Conservation (phyloP, 1,284 basidiomycete genomes). For the Sporisorium graminicola region DNA sequence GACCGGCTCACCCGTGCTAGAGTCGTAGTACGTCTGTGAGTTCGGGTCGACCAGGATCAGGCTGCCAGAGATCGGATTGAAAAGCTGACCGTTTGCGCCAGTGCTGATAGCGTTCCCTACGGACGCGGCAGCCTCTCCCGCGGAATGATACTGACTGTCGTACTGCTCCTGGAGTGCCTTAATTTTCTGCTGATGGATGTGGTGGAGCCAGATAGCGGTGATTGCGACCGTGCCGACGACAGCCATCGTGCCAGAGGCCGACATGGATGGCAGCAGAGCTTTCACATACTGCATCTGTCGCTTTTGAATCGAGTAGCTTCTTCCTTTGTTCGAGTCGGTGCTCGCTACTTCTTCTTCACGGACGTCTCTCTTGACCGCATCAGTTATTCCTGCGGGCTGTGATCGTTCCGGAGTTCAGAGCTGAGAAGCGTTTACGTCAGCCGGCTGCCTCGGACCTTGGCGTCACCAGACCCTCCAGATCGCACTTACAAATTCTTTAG, state of each 20-base stretch:
- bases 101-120: conserved; percentile 42
- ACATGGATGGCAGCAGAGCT: conserved; percentile 17
- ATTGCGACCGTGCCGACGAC: conserved; percentile 14
- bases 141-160: conserved; percentile 24
- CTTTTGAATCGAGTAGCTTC: conserved; percentile 10
- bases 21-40: conserved; percentile 34
- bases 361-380: conserved; percentile 9
- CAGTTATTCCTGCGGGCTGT: neutral
- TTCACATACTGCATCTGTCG: neutral
- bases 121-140: conserved; percentile 30
- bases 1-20: conserved; percentile 35
- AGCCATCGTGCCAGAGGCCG: neutral
- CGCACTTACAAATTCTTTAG: neutral
- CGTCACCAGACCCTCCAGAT: neutral
- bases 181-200: conserved; percentile 27
- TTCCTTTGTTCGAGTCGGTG: neutral
- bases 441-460: neutral
- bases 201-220: conserved; percentile 26
- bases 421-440: neutral
- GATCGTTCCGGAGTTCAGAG: neutral
- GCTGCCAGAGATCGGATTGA: conserved; percentile 42
- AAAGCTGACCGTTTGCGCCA: conserved; percentile 37
- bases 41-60: conserved; percentile 33
- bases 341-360: neutral
- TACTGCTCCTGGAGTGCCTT: conserved; percentile 3